A percentile compares a stretch with the other conserved stretches of the same genome.
phyloP scores from a whole-genome alignment of 2,329 filamentous ascomycete species.

The Alternaria brassicicola region DNA sequence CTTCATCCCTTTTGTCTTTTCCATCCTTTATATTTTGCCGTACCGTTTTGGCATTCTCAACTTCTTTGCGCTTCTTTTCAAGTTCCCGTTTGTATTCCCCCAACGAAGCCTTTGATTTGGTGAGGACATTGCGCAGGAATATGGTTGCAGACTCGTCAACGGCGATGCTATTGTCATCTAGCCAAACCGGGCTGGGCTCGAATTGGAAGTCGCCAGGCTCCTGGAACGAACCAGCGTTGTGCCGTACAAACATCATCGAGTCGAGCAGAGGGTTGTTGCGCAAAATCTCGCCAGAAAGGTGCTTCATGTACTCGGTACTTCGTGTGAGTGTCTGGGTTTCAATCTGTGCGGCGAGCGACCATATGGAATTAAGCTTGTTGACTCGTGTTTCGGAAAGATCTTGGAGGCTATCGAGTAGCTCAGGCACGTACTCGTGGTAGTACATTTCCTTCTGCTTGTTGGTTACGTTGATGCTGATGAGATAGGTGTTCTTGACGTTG shows the following conservation, averaged over 20 bases:
- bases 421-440: conserved; percentile 95
- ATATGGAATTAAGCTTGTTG: conserved; percentile 80
- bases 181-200: conserved; percentile 95
- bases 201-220: conserved; percentile 86
- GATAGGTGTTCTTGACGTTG: conserved; percentile 97
- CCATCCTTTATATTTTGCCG: conserved; percentile 81
- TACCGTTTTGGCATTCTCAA: conserved; percentile 75
- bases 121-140: conserved; percentile 87
- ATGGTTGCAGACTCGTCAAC: conserved; percentile 86
- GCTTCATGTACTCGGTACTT: conserved; percentile 73
- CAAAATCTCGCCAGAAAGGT: conserved; percentile 79
- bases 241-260: conserved; percentile 96
- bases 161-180: conserved; percentile 87
- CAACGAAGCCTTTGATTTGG: conserved; percentile 85
- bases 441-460: conserved; percentile 98
- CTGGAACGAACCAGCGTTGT: conserved; percentile 82
- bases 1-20: conserved; percentile 86
- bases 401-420: conserved; percentile 87
- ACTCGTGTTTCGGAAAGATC: conserved; percentile 91
- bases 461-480: conserved; percentile 94
- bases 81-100: conserved; percentile 81
- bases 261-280: conserved; percentile 89
- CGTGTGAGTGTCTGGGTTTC: conserved; percentile 80
- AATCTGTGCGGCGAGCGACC: conserved; percentile 78
- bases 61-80: conserved; percentile 84